Evolutionary conservation across 306 rosid genomes (phyloP), one percentile per base, ranked within the genome.

Genomic region (Quercus glauca): DNA sequence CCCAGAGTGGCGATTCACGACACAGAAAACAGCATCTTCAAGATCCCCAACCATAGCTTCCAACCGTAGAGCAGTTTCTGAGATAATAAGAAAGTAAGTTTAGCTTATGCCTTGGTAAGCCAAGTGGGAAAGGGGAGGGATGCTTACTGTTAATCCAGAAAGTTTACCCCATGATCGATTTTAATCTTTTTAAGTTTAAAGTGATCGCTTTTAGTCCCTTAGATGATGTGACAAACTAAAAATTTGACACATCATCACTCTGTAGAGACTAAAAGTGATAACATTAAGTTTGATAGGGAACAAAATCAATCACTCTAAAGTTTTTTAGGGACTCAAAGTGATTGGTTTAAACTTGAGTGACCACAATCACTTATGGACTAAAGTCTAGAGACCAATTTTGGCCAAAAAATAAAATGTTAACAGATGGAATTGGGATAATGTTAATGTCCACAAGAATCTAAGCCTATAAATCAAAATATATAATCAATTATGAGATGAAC

Each of bases 21-120:
- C 89, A 78, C 79, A 81, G 76, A 88, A 84, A 70, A 92, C 90
- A 79, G 92, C 88, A 87, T 92, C 97, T 88, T 92, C 97, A 84
- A 92, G 89, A 84, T 92, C 94, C 61, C 97, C 97, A 78, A 90
- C 94, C 76, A 83, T 86, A 81, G 90, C 91, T 85, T 92, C 97
- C 84, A 92, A 88, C 87, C 82, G 89, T 75, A 92, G 64, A 83
- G 92, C 86, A 87, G 84, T 87, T 86, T 87, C 97, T 92, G 94
- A 85, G 85, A 88, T 82, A 79, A 68, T 72, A 83, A 76, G 69
- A 84, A 49, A 55, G 82, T 81, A 83, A 78, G 73, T 63, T 70
- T 76, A 86, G 76, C 75, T 68, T 72, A 81, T 86, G 69, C 74
- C 82, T 60, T 74, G 76, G 81, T 58, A 76, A 29, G 70, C 10